Evolutionary conservation across 805 yeast genomes (phyloP), one percentile per base, ranked within the genome.

Genomic region (Candida multigemmis): DNA sequence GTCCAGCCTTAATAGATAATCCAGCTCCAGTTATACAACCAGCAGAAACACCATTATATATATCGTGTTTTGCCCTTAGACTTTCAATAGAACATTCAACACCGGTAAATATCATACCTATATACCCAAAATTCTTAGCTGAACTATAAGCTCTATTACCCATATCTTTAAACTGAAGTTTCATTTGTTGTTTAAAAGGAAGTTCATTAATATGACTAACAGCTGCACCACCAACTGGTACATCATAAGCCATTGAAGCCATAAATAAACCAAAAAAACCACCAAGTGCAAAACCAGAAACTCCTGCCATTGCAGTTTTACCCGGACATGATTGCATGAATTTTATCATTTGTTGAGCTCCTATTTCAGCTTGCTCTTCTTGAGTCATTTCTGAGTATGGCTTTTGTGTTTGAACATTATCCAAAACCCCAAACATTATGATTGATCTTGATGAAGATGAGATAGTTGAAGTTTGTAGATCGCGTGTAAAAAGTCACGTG

Each of bases 21-120:
- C 95, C 96, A 18, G 95, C 98, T 23, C 98, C 98, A 1, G 98
- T 91, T 19, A 89, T 63, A 56, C 96, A 91, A 2, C 98, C 98
- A 4, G 97, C 97, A 23, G 74, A 68, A 3, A 84, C 74, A 23
- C 96, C 96, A 49, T 91, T 91, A 57, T 78, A 85, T 7, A 89
- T 71, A 53, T 91, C 98, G 45, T 81, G 86, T 45, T 83, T 86
- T 2, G 94, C 96, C 42, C 97, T 67, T 27, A 71, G 50, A 16
- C 91, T 74, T 51, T 87, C 96, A 26, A 87, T 73, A 23, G 77
- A 68, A 61, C 97, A 87, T 48, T 87, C 97, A 2, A 86, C 89
- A 23, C 95, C 96, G 5, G 94, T 71, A 51, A 80, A 87, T 16
- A 89, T 77, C 65, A 81, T 71, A 45, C 97, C 96, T 39, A 87